phyloP scores from a whole-genome alignment of 2,329 filamentous ascomycete species.

The Sordariomycetes sp. region DNA sequence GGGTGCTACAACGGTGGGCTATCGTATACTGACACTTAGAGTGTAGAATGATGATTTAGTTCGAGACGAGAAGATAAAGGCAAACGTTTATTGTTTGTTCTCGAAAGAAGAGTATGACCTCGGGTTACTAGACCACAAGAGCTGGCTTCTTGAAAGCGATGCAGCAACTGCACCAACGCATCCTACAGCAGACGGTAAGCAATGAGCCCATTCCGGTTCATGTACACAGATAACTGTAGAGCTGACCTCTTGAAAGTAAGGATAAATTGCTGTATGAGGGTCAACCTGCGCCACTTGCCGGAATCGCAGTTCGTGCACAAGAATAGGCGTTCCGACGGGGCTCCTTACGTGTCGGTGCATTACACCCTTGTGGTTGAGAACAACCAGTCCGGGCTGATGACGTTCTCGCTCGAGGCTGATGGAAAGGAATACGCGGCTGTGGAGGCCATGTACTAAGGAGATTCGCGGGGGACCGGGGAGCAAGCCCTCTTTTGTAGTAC shows the following conservation, averaged over 20 bases:
- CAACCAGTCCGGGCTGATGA: background rate
- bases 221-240: too few species aligned
- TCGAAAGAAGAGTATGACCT: too few species aligned
- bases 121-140: too few species aligned
- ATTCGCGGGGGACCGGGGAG: too few species aligned
- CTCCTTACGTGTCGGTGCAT: background rate
- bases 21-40: background rate
- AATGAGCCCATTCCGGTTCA: too few species aligned
- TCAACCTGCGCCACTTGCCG: background rate
- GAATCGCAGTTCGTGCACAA: background rate
- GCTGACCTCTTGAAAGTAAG: background rate
- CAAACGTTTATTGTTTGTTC: too few species aligned
- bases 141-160: too few species aligned
- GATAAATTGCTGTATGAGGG: background rate
- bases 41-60: background rate
- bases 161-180: too few species aligned
- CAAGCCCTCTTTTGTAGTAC: too few species aligned
- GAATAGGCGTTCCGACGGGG: background rate
- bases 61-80: conserved; percentile 2
- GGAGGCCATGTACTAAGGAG: background rate
- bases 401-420: background rate
- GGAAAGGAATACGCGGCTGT: background rate
- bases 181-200: too few species aligned
- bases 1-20: background rate
- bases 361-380: background rate